phyloP scores from a whole-genome alignment of 2,329 filamentous ascomycete genomes.

The Shiraia sp. region DNA sequence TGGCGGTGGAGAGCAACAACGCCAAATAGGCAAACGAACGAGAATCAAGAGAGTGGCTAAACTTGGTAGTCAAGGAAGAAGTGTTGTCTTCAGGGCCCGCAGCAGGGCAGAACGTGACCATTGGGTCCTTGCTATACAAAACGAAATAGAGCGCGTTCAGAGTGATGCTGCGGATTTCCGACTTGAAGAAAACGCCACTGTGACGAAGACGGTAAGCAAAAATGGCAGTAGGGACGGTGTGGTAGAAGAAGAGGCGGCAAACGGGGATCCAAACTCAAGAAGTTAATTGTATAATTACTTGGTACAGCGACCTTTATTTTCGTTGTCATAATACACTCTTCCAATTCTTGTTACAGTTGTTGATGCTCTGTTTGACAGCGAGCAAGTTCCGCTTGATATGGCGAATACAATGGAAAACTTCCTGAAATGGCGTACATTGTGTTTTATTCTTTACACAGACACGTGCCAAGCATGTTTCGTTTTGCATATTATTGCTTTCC shows the following conservation, averaged over 20 bases:
- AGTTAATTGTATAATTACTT: too few species aligned
- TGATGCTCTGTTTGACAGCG: too few species aligned
- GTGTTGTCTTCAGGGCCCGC: slow-evolving; percentile 67
- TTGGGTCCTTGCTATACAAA: slow-evolving; percentile 68
- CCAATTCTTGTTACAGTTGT: too few species aligned
- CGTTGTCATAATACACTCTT: too few species aligned
- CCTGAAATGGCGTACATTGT: too few species aligned
- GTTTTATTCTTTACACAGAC: too few species aligned
- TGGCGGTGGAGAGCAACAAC: slow-evolving; percentile 29
- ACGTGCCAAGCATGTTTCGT: too few species aligned
- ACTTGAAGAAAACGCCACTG: slow-evolving; percentile 30
- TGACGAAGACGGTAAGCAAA: neutral
- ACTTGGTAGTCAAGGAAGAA: slow-evolving; percentile 63
- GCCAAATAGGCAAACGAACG: slow-evolving; percentile 49
- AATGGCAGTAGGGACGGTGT: neutral
- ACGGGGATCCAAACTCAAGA: neutral
- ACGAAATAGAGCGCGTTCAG: slow-evolving; percentile 65
- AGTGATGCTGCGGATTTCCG: slow-evolving; percentile 54
- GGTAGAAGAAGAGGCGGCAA: neutral
- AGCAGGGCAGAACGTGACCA: slow-evolving; percentile 68
- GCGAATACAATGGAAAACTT: too few species aligned
- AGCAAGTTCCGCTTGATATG: too few species aligned
- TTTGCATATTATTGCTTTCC: too few species aligned
- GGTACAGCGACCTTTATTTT: too few species aligned
- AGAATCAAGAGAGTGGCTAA: slow-evolving; percentile 63